A percentile compares a stretch with the other conserved stretches of the same genome.
phyloP scores from a whole-genome alignment of 106 monocot species.

The Acorus calamus region DNA sequence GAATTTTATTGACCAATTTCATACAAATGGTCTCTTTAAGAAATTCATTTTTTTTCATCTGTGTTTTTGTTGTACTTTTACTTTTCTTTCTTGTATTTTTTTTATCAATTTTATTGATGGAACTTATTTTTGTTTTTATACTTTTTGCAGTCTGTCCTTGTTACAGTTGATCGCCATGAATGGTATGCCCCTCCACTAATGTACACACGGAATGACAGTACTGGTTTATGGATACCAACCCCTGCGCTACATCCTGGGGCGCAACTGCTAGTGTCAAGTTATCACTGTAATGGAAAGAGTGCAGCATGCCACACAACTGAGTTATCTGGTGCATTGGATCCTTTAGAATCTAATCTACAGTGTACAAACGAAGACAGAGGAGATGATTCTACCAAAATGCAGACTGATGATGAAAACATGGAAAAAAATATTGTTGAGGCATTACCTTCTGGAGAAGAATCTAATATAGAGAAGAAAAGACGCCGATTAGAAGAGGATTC shows the following conservation, averaged over 20 bases:
- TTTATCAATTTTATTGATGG: not conserved
- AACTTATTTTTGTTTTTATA: not conserved
- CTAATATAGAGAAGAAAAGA: constrained; percentile 42
- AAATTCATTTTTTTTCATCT: no score
- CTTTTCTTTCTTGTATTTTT: no score
- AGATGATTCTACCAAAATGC: constrained; percentile 27
- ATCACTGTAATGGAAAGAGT: constrained; percentile 10
- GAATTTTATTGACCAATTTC: no score
- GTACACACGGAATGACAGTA: constrained; percentile 76
- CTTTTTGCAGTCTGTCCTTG: constrained; percentile 69
- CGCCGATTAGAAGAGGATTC: constrained; percentile 37
- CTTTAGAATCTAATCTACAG: constrained; percentile 19
- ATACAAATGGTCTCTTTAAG: no score
- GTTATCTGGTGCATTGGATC: constrained; percentile 20
- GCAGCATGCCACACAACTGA: constrained; percentile 8
- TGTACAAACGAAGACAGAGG: constrained; percentile 12
- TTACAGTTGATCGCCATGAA: constrained; percentile 89
- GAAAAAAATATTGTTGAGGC: constrained; percentile 17
- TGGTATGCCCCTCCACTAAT: constrained; percentile 90
- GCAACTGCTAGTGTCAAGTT: constrained; percentile 21
- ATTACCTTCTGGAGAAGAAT: constrained; percentile 17
- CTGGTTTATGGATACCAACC: constrained; percentile 59
- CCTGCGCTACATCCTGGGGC: constrained; percentile 44
- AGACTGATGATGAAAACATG: constrained; percentile 37
- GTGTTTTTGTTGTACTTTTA: no score